Evolutionary conservation across 202 grass and related monocot species (phyloP).

Genomic region (Musa balbisiana): DNA sequence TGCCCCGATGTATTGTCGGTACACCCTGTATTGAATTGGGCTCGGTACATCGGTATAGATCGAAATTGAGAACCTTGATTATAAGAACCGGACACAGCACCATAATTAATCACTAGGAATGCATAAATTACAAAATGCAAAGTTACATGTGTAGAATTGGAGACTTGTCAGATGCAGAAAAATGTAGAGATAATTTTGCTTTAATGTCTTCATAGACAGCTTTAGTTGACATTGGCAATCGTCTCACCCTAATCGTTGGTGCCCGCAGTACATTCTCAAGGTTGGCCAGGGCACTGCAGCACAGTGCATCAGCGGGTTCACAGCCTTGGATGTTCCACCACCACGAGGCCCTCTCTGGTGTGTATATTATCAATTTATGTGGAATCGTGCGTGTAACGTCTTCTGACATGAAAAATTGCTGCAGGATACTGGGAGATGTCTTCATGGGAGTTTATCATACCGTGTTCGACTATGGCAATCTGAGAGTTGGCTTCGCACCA

Average conservation of each 20-base stretch:
- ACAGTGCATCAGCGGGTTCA: constrained; percentile 62
- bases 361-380: neutral
- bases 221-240: no score
- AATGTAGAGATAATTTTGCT: no score
- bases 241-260: neutral
- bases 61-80: no score
- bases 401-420: neutral
- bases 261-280: constrained; percentile 61
- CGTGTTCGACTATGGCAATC: constrained; percentile 46
- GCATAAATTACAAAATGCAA: no score
- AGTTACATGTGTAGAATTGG: no score
- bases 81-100: no score
- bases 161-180: no score
- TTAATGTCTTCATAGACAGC: no score
- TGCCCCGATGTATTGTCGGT: no score
- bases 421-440: constrained; percentile 61
- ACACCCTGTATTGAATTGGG: accelerated
- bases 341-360: constrained; percentile 63
- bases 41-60: no score
- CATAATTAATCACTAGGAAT: no score
- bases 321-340: constrained; percentile 46
- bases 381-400: no score
- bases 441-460: constrained; percentile 73
- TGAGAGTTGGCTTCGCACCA: constrained; percentile 46
- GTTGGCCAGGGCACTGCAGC: constrained; percentile 42